A percentile compares a stretch with the other conserved stretches of the same genome.
phyloP scores from a whole-genome alignment of 495 filamentous ascomycete species.

The Podospora australis region DNA sequence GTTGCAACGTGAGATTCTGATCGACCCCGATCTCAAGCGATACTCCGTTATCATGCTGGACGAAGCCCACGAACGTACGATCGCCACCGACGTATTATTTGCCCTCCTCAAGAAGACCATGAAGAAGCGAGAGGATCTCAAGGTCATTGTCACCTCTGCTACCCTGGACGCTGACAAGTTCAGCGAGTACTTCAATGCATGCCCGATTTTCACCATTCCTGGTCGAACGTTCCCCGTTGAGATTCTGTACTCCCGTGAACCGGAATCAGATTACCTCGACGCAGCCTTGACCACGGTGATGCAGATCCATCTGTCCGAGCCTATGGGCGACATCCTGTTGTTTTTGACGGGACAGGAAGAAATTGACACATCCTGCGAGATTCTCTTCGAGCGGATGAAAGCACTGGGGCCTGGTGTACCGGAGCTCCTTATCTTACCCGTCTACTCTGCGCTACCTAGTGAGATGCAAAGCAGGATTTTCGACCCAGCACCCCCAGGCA shows the following conservation, averaged over 20 bases:
- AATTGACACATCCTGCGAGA: constrained; percentile 91
- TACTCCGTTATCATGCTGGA: constrained; percentile 98
- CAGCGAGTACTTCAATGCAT: constrained; percentile 87
- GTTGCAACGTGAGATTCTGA: constrained; percentile 87
- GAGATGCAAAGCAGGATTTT: constrained; percentile 95
- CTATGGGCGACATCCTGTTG: constrained; percentile 83
- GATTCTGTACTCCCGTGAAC: constrained; percentile 88
- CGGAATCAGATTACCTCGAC: constrained; percentile 93
- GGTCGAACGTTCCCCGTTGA: constrained; percentile 93
- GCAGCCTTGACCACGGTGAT: constrained; percentile 93
- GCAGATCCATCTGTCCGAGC: constrained; percentile 94
- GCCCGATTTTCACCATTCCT: constrained; percentile 93
- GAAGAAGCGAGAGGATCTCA: constrained; percentile 77
- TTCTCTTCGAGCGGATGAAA: constrained; percentile 94
- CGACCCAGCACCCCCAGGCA: constrained; percentile 82
- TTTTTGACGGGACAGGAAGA: constrained; percentile 98
- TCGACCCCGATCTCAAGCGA: constrained; percentile 78
- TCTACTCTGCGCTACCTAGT: constrained; percentile 86
- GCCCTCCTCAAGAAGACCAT: constrained; percentile 91
- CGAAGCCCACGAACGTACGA: constrained; percentile 95
- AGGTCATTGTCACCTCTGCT: constrained; percentile 92
- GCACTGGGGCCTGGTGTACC: constrained; percentile 84
- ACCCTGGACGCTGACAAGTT: constrained; percentile 98
- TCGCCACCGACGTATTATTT: constrained; percentile 92
- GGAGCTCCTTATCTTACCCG: constrained; percentile 86